Base-by-base conservation (phyloP, 2,329 filamentous ascomycete genomes). In the Fusarium sororula region DNA sequence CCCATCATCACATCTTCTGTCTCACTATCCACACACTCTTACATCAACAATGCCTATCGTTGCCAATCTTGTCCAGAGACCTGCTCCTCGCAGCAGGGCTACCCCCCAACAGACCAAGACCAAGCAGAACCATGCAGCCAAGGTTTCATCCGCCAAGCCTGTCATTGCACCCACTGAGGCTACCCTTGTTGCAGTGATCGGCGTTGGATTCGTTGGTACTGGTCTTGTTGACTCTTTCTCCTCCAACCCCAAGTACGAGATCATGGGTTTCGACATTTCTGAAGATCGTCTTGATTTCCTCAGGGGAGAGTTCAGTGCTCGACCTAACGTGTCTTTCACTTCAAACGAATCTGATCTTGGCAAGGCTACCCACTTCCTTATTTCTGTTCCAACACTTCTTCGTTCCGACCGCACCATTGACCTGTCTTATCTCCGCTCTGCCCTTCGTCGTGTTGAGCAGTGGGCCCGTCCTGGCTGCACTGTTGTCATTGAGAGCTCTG, bases 331-430 rank as follows among this genome's bases (percentile, higher is more conserved):
- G 6, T 60, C 72, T 11, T 81, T 86, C 72, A 85, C 85, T 1
- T 77, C 78, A 1, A 75, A 79, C 13, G 73, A 83, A 22, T 73
- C 70, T 17, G 80, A 83, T 8, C 80, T 88, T 32, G 66, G 73
- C 4, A 63, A 72, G 18, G 87, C 85, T 6, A 87, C 84, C 0
- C 86, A 89, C 73, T 87, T 87, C 60, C 82, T 89, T 26, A 85
- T 89, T 63, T 84, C 86, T 0, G 87, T 89, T 2, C 87, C 87
- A 2, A 89, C 87, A 0, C 82, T 87, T 3, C 82, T 89, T 6
- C 79, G 80, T 3, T 78, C 81, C 0, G 85, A 88, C 75, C 83
- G 83, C 58, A 82, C 81, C 7, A 82, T 89, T 65, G 84, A 88
- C 70, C 81, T 84, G 1, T 85, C 85, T 5, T 86, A 84, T 62